Evolutionary conservation across 2,329 filamentous ascomycete species (phyloP), one percentile per base, ranked within the genome.

Genomic region (Botrytis aclada): DNA sequence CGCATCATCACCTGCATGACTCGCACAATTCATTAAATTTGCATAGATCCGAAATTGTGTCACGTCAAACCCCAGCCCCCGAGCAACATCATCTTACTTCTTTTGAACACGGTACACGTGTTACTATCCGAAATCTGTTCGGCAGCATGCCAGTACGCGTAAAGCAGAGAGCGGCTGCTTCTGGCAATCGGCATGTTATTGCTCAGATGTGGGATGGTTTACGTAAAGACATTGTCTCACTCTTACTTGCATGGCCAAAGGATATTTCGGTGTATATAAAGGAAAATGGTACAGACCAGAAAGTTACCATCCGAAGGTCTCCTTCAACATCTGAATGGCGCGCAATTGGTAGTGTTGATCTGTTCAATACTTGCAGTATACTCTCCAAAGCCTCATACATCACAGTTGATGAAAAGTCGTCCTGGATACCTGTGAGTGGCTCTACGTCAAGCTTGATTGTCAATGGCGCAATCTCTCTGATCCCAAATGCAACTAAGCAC

Each of bases 111-210:
- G 95, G 95, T 7, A 97, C 95, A 0, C 88, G 89, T 41, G 89
- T 95, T 2, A 87, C 86, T 0, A 91, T 97, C 9, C 88, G 90
- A 72, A 91, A 97, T 80, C 84, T 98, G 1, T 98, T 98, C 82
- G 94, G 95, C 0, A 92, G 90, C 73, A 93, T 98, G 88, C 94
- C 95, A 0, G 95, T 98, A 20, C 90, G 95, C 22, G 91, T 97
- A 39, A 97, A 96, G 80, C 92, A 94, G 77, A 88, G 94, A 75
- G 88, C 88, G 0, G 77, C 89, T 4, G 82, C 84, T 75, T 81
- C 85, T 56, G 84, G 88, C 78, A 85, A 84, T 76, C 76, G 85
- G 18, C 79, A 84, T 37, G 84, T 90, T 4, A 76, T 73, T 65
- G 81, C 87, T 32, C 91, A 86, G 75, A 86, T 92, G 70, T 95